phyloP scores from a whole-genome alignment of 768 basidiomycete species.

The Auricularia sp. region DNA sequence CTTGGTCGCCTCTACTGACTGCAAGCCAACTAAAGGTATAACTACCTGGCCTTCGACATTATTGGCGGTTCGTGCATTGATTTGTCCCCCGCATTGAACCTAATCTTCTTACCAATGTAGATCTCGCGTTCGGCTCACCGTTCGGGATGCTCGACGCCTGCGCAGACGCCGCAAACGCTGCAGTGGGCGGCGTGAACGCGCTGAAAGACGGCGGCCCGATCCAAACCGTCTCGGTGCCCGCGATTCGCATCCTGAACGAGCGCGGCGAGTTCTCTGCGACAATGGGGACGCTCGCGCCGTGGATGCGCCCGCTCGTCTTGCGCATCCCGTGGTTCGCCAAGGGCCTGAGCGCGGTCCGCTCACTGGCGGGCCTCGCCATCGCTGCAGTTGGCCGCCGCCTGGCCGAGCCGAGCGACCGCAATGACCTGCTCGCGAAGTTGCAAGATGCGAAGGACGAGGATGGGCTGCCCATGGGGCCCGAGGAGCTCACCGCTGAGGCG shows the following conservation, averaged over 20 bases:
- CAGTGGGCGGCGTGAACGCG: slow-evolving; percentile 42
- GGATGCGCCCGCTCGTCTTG: slow-evolving; percentile 55
- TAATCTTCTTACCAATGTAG: slow-evolving; percentile 15
- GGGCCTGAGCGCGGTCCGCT: slow-evolving; percentile 56
- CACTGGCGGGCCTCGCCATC: slow-evolving; percentile 69
- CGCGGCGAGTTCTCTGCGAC: slow-evolving; percentile 82
- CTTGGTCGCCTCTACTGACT: too few relatives aligned
- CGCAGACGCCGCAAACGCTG: slow-evolving; percentile 63
- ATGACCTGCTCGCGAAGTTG: slow-evolving; percentile 74
- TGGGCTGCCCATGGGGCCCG: slow-evolving; percentile 69
- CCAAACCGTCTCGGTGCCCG: slow-evolving; percentile 56
- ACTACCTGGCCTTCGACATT: slow-evolving; percentile 64
- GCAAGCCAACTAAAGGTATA: slow-evolving; percentile 28
- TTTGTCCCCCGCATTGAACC: too few relatives aligned
- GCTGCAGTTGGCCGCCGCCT: slow-evolving; percentile 74
- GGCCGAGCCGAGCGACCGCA: slow-evolving; percentile 46
- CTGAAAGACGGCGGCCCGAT: slow-evolving; percentile 31
- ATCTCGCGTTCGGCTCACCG: slow-evolving; percentile 77
- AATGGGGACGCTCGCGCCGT: slow-evolving; percentile 66
- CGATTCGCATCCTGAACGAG: slow-evolving; percentile 76
- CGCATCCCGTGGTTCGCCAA: slow-evolving; percentile 68
- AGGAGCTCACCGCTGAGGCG: slow-evolving; percentile 84
- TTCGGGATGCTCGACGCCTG: slow-evolving; percentile 80
- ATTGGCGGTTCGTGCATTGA: slow-evolving; percentile 36
- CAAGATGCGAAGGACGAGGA: slow-evolving; percentile 66